Evolutionary conservation across 495 filamentous ascomycete species (phyloP).

Genomic region (Astrocystis sublimbata): DNA sequence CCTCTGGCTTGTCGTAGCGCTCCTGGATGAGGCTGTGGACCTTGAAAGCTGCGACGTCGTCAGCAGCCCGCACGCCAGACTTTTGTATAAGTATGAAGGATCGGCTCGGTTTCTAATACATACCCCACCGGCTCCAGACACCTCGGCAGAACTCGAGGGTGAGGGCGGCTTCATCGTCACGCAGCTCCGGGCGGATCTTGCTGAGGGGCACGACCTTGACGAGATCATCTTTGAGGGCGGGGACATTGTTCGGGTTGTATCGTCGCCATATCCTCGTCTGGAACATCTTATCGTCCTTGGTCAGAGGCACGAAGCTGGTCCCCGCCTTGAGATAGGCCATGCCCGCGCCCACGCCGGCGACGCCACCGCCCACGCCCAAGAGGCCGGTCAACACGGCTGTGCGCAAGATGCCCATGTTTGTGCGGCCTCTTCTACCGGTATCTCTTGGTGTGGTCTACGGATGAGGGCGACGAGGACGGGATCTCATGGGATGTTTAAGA

Average conservation of each 20-base stretch:
- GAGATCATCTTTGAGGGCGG: conserved; percentile 61
- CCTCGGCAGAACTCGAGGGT: conserved; percentile 65
- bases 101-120: conserved; percentile 23
- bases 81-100: neutral
- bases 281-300: conserved; percentile 62
- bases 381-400: conserved; percentile 43
- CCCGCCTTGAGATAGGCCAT: conserved; percentile 28
- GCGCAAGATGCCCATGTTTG: conserved; percentile 51
- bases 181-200: conserved; percentile 64
- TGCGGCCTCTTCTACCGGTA: neutral
- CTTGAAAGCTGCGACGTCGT: conserved; percentile 55
- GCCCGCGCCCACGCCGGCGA: conserved; percentile 35
- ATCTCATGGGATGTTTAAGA: neutral
- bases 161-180: conserved; percentile 60
- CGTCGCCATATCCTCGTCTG: conserved; percentile 53
- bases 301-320: conserved; percentile 46
- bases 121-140: conserved; percentile 67
- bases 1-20: conserved; percentile 61
- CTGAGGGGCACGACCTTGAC: conserved; percentile 61
- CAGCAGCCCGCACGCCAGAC: neutral
- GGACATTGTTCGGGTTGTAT: conserved; percentile 64
- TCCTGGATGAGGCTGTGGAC: conserved; percentile 62
- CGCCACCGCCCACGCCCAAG: conserved; percentile 30
- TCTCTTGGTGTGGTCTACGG: neutral
- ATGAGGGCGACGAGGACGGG: neutral